Evolutionary conservation across 177 flowering plant species (phyloP).

Genomic region (Vitis hybrid): DNA sequence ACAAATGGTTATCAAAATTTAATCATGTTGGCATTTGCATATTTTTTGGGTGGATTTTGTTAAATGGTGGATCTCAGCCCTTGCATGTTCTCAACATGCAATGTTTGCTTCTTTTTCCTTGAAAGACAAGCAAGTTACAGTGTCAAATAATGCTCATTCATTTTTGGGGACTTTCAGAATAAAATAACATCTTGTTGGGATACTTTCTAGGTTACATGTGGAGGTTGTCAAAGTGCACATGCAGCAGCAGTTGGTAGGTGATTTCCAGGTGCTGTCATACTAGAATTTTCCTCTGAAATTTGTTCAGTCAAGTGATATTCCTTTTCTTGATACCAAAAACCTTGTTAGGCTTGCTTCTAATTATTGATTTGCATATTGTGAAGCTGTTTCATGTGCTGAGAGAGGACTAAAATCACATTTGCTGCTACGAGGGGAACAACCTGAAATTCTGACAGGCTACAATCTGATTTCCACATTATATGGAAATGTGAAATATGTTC

Average conservation of each 20-base stretch:
- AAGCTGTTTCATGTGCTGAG: slow-evolving; percentile 94
- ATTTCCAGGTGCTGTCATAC: not conserved
- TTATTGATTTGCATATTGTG: slow-evolving; percentile 19
- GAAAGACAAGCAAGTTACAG: not conserved
- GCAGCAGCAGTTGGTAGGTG: slow-evolving; percentile 90
- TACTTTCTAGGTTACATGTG: slow-evolving; percentile 86
- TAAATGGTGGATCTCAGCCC: not conserved
- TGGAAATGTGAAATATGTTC: slow-evolving; percentile 70
- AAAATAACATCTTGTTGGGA: slow-evolving; percentile 26
- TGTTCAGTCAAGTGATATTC: not conserved
- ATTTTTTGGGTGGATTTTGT: not conserved
- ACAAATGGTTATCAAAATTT: not conserved
- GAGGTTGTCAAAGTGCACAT: slow-evolving; percentile 99
- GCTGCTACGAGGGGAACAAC: slow-evolving; percentile 92
- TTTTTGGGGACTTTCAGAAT: slow-evolving; percentile 9
- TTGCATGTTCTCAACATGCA: not conserved
- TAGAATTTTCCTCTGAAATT: slow-evolving; percentile 4
- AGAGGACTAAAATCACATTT: slow-evolving; percentile 84
- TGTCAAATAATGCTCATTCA: not conserved
- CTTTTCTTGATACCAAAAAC: slow-evolving; percentile 3
- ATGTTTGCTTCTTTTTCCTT: not conserved
- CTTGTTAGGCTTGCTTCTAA: slow-evolving; percentile 12
- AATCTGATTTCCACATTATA: slow-evolving; percentile 73
- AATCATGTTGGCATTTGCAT: not conserved
- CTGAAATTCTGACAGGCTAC: slow-evolving; percentile 77